Base-by-base conservation (phyloP, 2,329 filamentous ascomycete species). In the Colletotrichum tropicale region DNA sequence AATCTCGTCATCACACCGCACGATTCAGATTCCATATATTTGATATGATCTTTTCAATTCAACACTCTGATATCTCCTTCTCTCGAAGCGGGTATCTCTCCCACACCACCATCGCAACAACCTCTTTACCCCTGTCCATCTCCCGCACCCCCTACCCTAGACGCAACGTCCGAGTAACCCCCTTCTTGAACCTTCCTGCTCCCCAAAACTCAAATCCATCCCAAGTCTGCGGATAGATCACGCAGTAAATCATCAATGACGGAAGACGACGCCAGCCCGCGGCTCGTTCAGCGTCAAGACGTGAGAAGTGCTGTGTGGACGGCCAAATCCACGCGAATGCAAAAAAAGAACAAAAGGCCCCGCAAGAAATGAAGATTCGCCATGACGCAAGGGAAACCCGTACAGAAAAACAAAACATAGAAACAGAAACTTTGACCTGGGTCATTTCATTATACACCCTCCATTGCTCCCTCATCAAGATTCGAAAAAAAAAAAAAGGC, bases 181-280 rank as follows among this genome's bases (percentile, higher is more conserved):
- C 43, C n/a, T 8, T 43, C 38, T 16, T 13, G 6, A 52, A 21
- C n/a, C 6, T 52, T 52, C 36, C n/a, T 28, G 12, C 21, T 60
- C 32, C 48, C 66, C 21, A 58, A 66, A 72, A 72, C 72, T 67
- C 36, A 30, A 52, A 75, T 61, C 15, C 68, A 66, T 71, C 61
- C 72, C 9, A 70, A 36, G 43, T 66, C 24, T 21, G n/a, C 43
- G n/a, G 43, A 52, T 52, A 2, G 43, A 52, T 7, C 8, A 21
- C 6, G n/a, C 8, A 52, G 43, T 3, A n/a, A 21, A 21, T 4
- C 1, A 52, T 48, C 43, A 21, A 24, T 21, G 38, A 43, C 28
- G 28, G 24, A 38, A 36, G 56, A 75, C 68, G 61, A 61, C 52
- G 68, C 72, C 68, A 71, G n/a, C 72, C 72, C 4, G 72, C 55